A percentile compares a stretch with the other conserved stretches of the same genome.
Evolutionary conservation across 768 basidiomycete genomes (phyloP).

Genomic region (Megacollybia marginata): DNA sequence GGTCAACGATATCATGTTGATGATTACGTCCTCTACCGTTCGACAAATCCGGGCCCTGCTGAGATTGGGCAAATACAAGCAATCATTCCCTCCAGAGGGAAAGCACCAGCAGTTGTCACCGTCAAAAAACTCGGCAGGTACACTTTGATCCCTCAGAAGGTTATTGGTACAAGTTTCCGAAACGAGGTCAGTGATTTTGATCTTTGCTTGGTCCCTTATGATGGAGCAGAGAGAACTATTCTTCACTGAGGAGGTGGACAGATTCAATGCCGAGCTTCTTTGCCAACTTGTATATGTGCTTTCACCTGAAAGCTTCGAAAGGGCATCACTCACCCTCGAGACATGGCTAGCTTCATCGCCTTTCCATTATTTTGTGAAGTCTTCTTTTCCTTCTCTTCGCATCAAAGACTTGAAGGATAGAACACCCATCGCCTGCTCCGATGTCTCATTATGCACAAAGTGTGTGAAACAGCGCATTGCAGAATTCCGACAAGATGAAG

Average conservation of each 20-base stretch:
- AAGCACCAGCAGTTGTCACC: conserved; percentile 15
- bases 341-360: conserved; percentile 47
- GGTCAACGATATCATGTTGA: conserved; percentile 48
- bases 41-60: conserved; percentile 34
- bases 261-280: conserved; percentile 26
- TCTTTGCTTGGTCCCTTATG: neutral
- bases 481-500: conserved; percentile 19
- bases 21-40: conserved; percentile 51
- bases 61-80: conserved; percentile 45
- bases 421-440: conserved; percentile 17
- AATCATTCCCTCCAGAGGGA: conserved; percentile 18
- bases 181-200: conserved; percentile 44
- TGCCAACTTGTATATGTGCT: conserved; percentile 44
- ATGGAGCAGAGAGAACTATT: conserved; percentile 50
- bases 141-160: conserved; percentile 24
- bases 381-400: conserved; percentile 36
- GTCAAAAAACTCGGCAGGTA: conserved; percentile 47
- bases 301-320: conserved; percentile 20
- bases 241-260: conserved; percentile 40
- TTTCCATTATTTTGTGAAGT: conserved; percentile 51
- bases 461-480: conserved; percentile 30
- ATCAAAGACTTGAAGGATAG: conserved; percentile 31
- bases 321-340: conserved; percentile 19
- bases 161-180: conserved; percentile 34
- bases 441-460: conserved; percentile 30